These are phyloP conservation scores for Lactarius psammicola DNA, from an alignment of 768 basidiomycete genomes.

Conservation along the genomic window DNA sequence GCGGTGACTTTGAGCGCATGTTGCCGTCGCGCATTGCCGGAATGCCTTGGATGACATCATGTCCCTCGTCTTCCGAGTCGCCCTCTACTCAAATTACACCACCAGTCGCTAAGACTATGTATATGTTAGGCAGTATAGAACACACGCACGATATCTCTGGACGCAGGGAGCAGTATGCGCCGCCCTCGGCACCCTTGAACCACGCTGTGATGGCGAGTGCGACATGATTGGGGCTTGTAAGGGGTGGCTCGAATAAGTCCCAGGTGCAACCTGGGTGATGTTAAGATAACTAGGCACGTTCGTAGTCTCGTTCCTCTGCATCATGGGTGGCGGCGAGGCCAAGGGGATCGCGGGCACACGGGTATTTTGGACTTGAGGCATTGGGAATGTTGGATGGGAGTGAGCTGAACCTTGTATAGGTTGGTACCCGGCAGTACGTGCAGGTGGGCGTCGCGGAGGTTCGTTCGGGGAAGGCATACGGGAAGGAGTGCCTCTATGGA, in stretches of 20 bases:
- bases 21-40: too few species aligned
- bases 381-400: neutral
- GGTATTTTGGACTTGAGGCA: too few species aligned
- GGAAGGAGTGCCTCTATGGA: too few species aligned
- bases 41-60: neutral
- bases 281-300: neutral
- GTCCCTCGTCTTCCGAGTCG: neutral
- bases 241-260: neutral
- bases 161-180: neutral
- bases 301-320: neutral
- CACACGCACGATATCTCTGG: neutral
- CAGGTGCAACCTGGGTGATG: neutral
- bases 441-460: neutral
- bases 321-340: neutral
- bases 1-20: neutral
- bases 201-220: neutral
- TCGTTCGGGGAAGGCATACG: too few species aligned
- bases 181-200: neutral
- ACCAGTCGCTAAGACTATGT: neutral
- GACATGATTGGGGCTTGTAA: neutral
- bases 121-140: neutral
- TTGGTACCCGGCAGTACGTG: neutral
- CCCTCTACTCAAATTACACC: neutral
- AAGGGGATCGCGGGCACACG: neutral
- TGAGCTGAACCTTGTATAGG: neutral